phyloP scores from a whole-genome alignment of 345 rosid species.

The Ceriops tagal region DNA sequence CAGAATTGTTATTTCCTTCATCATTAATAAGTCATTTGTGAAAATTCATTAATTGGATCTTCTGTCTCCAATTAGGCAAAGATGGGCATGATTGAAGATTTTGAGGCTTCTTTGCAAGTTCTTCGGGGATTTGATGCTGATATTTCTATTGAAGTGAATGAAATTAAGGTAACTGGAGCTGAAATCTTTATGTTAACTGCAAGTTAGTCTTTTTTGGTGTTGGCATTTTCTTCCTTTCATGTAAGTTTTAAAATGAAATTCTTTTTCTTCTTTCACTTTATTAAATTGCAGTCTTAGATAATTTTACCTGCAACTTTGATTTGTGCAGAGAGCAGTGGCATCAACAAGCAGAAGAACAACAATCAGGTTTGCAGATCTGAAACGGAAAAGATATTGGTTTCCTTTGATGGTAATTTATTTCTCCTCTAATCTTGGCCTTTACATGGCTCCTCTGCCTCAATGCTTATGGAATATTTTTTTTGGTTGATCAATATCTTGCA shows the following conservation, averaged over 20 bases:
- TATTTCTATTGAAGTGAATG: conserved; percentile 90
- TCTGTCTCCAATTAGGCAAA: conserved; percentile 57
- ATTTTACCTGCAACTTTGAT: conserved; percentile 21
- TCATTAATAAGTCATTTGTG: neutral
- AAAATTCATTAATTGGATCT: conserved; percentile 14
- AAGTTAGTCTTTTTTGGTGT: neutral
- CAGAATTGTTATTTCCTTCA: conserved; percentile 16
- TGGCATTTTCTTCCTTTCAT: neutral
- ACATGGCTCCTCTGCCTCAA: too few relatives aligned
- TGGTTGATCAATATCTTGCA: conserved; percentile 31
- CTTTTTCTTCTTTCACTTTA: neutral
- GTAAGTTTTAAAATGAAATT: neutral
- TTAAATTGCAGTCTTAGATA: neutral
- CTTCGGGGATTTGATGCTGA: conserved; percentile 93
- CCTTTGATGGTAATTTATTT: conserved; percentile 61
- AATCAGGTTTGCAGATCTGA: conserved; percentile 79
- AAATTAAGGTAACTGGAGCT: conserved; percentile 66
- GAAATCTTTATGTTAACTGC: neutral
- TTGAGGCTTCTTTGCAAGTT: conserved; percentile 97
- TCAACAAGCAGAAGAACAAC: conserved; percentile 68
- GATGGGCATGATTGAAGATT: conserved; percentile 99
- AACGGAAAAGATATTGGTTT: conserved; percentile 91
- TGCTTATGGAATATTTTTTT: neutral
- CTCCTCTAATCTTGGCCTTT: neutral
- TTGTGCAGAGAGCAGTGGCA: conserved; percentile 75